A percentile compares a stretch with the other conserved stretches of the same genome.
Conservation (phyloP, 148 eudicot species). For the Beta vulgaris region DNA sequence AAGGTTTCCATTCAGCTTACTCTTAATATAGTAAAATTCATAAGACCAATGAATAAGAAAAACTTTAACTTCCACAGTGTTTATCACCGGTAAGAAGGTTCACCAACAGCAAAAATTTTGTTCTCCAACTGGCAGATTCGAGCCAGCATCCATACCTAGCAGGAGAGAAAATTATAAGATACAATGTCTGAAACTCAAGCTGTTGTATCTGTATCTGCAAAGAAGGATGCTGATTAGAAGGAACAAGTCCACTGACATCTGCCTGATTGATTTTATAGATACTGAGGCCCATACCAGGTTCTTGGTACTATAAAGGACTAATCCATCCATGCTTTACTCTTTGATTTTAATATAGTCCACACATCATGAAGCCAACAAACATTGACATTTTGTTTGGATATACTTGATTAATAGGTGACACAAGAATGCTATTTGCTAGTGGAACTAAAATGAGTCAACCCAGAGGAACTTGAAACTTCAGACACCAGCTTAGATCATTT, state of each 20-base stretch:
- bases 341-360: not conserved
- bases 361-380: not conserved
- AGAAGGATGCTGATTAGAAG: not conserved
- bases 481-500: not conserved
- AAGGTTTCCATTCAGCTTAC: conserved; percentile 1
- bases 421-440: not conserved
- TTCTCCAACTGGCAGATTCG: conserved; percentile 91
- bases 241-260: not conserved
- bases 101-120: conserved; percentile 82
- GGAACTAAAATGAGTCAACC: not conserved
- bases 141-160: conserved; percentile 93
- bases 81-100: conserved; percentile 85
- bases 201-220: not conserved
- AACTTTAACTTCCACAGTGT: conserved; percentile 4
- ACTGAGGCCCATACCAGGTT: not conserved
- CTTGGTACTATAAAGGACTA: not conserved
- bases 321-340: not conserved
- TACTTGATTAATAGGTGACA: not conserved
- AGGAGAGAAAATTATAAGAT: conserved; percentile 14
- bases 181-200: not conserved
- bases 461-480: not conserved
- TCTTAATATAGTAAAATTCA: not conserved
- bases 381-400: not conserved
- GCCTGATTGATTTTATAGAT: not conserved
- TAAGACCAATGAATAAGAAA: not conserved